phyloP scores from a whole-genome alignment of 1,139 yeast species.

The Yamadazyma sp. region DNA sequence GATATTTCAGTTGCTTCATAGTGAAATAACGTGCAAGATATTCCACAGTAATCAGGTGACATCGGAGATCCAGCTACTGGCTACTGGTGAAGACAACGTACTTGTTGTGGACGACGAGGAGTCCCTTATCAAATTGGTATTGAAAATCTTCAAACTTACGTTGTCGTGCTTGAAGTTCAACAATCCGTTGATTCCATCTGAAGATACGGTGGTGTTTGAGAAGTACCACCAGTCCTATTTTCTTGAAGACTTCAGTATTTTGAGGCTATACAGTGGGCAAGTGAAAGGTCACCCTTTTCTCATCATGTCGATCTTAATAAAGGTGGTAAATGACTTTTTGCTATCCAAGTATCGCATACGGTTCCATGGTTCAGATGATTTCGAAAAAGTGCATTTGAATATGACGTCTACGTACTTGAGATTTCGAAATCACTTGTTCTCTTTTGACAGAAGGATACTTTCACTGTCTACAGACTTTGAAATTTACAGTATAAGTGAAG shows the following conservation, averaged over 20 bases:
- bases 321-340: constrained; percentile 21
- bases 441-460: constrained; percentile 10
- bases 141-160: constrained; percentile 7
- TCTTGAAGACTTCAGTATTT: constrained; percentile 29
- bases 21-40: constrained; percentile 8
- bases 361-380: constrained; percentile 5
- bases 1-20: constrained; percentile 13
- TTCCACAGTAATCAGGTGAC: constrained; percentile 4
- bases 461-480: constrained; percentile 6
- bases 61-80: neutral
- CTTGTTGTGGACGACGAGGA: constrained; percentile 4
- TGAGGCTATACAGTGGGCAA: constrained; percentile 27
- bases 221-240: constrained; percentile 15
- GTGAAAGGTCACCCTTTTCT: constrained; percentile 25
- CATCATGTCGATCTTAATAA: constrained; percentile 22
- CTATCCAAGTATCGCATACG: constrained; percentile 10
- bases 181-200: constrained; percentile 9
- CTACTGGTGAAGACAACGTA: constrained; percentile 2
- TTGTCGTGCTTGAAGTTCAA: constrained; percentile 10
- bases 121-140: constrained; percentile 7
- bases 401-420: constrained; percentile 10
- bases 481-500: constrained; percentile 12
- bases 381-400: neutral
- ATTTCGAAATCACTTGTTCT: constrained; percentile 9
- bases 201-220: constrained; percentile 7